Evolutionary conservation across 331 rosid genomes (phyloP).

Genomic region (Malus hybrid): DNA sequence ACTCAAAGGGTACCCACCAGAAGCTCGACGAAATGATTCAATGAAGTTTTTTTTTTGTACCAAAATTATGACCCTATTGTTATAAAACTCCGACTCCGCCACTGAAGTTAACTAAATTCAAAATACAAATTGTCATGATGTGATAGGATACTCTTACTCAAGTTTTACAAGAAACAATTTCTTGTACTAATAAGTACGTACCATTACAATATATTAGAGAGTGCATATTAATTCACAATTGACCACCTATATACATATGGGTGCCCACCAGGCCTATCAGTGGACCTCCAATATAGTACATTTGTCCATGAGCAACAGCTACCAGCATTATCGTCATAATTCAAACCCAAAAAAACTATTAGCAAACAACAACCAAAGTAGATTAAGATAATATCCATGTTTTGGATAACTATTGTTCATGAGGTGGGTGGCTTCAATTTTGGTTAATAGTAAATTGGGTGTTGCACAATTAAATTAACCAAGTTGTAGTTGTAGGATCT

Average conservation of each 20-base stretch:
- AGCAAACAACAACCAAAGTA: slow-evolving; percentile 4
- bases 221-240: not conserved
- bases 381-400: slow-evolving; percentile 2
- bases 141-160: not conserved
- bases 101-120: not conserved
- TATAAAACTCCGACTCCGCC: no score
- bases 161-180: not conserved
- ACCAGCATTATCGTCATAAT: not conserved
- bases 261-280: not conserved
- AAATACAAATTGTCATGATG: no score
- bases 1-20: no score
- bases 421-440: slow-evolving; percentile 1
- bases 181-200: not conserved
- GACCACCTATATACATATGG: not conserved
- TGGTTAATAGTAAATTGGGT: not conserved
- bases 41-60: no score
- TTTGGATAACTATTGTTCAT: slow-evolving; percentile 10
- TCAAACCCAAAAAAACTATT: not conserved
- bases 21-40: no score
- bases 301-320: slow-evolving; percentile 1
- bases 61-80: no score
- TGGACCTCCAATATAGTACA: not conserved
- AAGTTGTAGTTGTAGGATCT: not conserved
- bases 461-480: not conserved
- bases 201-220: not conserved